Conservation (phyloP, 805 yeast genomes). For the Kodamaea neixiangensis region DNA sequence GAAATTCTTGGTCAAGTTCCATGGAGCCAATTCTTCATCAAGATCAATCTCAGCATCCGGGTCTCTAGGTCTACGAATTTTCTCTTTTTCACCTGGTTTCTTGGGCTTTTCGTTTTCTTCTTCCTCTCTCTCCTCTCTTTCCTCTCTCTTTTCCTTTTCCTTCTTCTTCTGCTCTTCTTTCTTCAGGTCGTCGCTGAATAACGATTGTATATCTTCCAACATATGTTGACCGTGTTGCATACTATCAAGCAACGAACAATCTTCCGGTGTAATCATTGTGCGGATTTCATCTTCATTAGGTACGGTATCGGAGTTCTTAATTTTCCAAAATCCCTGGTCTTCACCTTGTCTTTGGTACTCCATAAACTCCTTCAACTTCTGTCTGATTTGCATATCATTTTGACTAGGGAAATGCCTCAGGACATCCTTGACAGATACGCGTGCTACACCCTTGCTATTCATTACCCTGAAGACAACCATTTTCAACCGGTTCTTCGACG, state of each 20-base stretch:
- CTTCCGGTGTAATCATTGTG: slow-evolving; percentile 90
- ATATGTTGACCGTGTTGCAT: slow-evolving; percentile 94
- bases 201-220: slow-evolving; percentile 75
- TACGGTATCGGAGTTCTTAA: slow-evolving; percentile 58
- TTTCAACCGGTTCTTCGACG: slow-evolving; percentile 84
- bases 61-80: slow-evolving; percentile 28
- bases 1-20: slow-evolving; percentile 92
- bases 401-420: slow-evolving; percentile 94
- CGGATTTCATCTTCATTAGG: slow-evolving; percentile 77
- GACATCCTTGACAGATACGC: slow-evolving; percentile 84
- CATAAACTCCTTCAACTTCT: slow-evolving; percentile 95
- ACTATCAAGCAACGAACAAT: slow-evolving; percentile 78
- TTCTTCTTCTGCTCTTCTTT: slow-evolving; percentile 28
- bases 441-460: slow-evolving; percentile 68
- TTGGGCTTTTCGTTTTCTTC: slow-evolving; percentile 22
- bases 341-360: slow-evolving; percentile 93
- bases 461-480: slow-evolving; percentile 91
- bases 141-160: slow-evolving; percentile 30
- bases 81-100: slow-evolving; percentile 22
- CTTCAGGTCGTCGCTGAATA: slow-evolving; percentile 38
- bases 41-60: slow-evolving; percentile 53
- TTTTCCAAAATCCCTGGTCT: slow-evolving; percentile 94
- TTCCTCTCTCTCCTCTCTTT: slow-evolving; percentile 20
- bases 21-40: slow-evolving; percentile 86
- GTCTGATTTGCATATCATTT: slow-evolving; percentile 96